Evolutionary conservation across 1,284 basidiomycete genomes (phyloP).

Genomic region (Phylloporus gajari): DNA sequence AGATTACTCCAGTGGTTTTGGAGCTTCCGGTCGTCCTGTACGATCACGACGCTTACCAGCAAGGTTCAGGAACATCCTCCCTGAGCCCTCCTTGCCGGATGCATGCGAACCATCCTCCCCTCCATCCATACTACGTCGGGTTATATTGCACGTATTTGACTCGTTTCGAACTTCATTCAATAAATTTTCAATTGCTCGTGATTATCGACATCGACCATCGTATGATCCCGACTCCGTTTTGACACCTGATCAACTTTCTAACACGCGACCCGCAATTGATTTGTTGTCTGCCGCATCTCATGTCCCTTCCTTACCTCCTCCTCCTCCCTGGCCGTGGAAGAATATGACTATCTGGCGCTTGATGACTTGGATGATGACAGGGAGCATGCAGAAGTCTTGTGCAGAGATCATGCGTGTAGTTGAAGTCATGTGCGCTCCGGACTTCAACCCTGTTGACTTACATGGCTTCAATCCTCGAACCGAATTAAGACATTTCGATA

Average conservation of each 20-base stretch:
- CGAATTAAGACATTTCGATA: constrained; percentile 9
- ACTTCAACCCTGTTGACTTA: constrained; percentile 27
- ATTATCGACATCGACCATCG: background rate
- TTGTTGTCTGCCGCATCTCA: background rate
- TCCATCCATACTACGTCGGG: background rate
- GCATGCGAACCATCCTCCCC: too few relatives aligned
- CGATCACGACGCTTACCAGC: background rate
- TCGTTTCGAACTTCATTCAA: background rate
- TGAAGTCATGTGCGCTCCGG: constrained; percentile 9
- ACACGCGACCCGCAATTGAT: background rate
- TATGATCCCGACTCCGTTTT: background rate
- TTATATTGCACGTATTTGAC: background rate
- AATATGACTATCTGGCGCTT: background rate
- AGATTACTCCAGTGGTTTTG: background rate
- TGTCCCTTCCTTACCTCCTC: background rate
- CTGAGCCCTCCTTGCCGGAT: background rate
- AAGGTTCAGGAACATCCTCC: background rate
- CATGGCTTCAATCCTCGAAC: constrained; percentile 22
- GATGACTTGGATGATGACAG: background rate
- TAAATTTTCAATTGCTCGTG: background rate
- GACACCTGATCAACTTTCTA: background rate
- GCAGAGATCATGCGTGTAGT: background rate
- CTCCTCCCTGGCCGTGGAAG: background rate
- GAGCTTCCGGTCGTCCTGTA: background rate
- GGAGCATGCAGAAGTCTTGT: background rate